Percentiles rank a stretch among this genome's conserved stretches.
These are phyloP conservation scores for Quercus tomentella DNA, from an alignment of 331 rosid genomes.

Conservation along the genomic window DNA sequence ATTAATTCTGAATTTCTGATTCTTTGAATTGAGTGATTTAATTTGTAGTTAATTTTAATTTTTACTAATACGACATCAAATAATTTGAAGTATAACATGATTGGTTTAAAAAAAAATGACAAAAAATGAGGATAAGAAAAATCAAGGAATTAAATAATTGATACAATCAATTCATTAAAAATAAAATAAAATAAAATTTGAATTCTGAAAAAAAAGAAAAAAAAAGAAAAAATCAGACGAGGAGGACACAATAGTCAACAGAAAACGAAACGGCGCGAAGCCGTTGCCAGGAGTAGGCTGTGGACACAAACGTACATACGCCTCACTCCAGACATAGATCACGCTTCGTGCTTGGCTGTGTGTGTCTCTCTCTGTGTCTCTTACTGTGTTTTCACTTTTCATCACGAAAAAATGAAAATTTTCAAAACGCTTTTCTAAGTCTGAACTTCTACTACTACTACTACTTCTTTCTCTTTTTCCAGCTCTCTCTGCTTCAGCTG, in stretches of 20 bases:
- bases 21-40: no score
- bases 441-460: not conserved
- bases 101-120: no score
- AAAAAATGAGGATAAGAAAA: no score
- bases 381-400: no score
- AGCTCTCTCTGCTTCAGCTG: not conserved
- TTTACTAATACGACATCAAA: no score
- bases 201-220: not conserved
- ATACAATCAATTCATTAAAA: no score
- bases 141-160: no score
- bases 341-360: not conserved
- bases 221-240: not conserved
- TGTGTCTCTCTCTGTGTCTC: not conserved
- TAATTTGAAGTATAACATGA: no score
- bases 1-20: no score
- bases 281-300: slow-evolving; percentile 43
- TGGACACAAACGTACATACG: slow-evolving; percentile 41
- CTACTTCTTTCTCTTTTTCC: not conserved
- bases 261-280: slow-evolving; percentile 76
- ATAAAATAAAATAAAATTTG: no score
- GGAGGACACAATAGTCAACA: not conserved
- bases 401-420: not conserved
- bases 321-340: slow-evolving; percentile 2
- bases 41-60: no score
- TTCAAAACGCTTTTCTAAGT: not conserved